phyloP scores from a whole-genome alignment of 208 protist species.

The Leishmania martiniquensis region DNA sequence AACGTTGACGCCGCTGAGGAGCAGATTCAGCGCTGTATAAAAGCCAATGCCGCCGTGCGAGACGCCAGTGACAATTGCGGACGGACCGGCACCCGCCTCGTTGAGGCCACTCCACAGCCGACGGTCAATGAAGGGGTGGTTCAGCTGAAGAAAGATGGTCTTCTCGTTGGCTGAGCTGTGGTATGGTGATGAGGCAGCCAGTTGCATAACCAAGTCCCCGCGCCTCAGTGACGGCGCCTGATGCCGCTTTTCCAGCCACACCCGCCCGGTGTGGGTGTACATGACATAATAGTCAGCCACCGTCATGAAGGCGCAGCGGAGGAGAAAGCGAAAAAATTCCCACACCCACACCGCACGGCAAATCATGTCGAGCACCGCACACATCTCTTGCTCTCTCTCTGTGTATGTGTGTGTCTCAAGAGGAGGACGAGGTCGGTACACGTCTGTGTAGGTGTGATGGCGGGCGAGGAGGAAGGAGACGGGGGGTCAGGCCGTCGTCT shows the following conservation, averaged over 20 bases:
- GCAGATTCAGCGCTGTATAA: conserved; percentile 65
- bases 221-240: conserved; percentile 49
- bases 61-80: conserved; percentile 64
- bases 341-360: conserved; percentile 21
- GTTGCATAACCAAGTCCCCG: conserved; percentile 69
- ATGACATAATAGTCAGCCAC: conserved; percentile 68
- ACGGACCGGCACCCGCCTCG: conserved; percentile 34
- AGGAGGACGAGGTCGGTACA: neutral
- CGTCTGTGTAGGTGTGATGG: neutral
- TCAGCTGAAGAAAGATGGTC: conserved; percentile 56
- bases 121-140: conserved; percentile 61
- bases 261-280: conserved; percentile 49
- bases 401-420: no score
- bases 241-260: conserved; percentile 46
- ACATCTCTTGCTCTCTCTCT: no score
- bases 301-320: conserved; percentile 51
- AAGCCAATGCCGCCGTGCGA: conserved; percentile 76
- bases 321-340: conserved; percentile 48
- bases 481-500: neutral
- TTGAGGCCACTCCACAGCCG: conserved; percentile 61
- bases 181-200: conserved; percentile 51
- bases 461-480: neutral
- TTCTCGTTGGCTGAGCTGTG: conserved; percentile 40
- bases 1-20: conserved; percentile 75
- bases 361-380: neutral